These are phyloP conservation scores for Citrus trifoliata DNA, from an alignment of 345 rosid species.

Conservation along the genomic window DNA sequence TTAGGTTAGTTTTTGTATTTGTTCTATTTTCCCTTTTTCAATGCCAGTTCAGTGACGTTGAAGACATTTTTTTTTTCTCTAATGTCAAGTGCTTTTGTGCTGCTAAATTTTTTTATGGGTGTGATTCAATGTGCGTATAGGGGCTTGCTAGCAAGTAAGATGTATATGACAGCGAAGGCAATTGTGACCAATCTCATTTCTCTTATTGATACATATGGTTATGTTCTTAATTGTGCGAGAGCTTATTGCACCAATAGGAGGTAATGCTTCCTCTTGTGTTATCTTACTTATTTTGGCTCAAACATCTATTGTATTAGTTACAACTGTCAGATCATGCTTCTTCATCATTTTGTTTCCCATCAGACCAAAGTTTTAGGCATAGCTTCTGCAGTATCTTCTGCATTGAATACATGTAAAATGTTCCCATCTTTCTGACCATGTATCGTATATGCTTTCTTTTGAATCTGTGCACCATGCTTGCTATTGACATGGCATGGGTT, in stretches of 20 bases:
- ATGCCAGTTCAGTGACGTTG: no score
- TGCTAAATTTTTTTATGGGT: background rate
- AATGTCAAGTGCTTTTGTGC: no score
- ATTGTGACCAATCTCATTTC: conserved; percentile 70
- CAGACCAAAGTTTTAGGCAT: background rate
- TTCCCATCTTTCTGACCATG: background rate
- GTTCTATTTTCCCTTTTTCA: no score
- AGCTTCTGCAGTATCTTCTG: background rate
- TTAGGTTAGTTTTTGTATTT: conserved; percentile 43
- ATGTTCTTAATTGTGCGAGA: conserved; percentile 77
- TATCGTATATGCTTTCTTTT: background rate
- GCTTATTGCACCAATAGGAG: conserved; percentile 85
- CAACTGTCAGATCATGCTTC: background rate
- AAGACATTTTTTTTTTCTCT: no score
- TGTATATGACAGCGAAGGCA: conserved; percentile 72
- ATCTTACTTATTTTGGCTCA: background rate
- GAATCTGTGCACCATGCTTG: background rate
- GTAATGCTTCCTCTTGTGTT: conserved; percentile 25
- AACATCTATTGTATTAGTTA: background rate
- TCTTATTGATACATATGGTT: conserved; percentile 63
- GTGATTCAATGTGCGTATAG: conserved; percentile 31
- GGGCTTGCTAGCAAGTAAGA: conserved; percentile 85
- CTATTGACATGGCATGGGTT: background rate
- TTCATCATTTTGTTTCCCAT: background rate
- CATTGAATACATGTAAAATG: background rate